phyloP scores from a whole-genome alignment of 768 basidiomycete genomes.

The Dacryopinax spathularia region DNA sequence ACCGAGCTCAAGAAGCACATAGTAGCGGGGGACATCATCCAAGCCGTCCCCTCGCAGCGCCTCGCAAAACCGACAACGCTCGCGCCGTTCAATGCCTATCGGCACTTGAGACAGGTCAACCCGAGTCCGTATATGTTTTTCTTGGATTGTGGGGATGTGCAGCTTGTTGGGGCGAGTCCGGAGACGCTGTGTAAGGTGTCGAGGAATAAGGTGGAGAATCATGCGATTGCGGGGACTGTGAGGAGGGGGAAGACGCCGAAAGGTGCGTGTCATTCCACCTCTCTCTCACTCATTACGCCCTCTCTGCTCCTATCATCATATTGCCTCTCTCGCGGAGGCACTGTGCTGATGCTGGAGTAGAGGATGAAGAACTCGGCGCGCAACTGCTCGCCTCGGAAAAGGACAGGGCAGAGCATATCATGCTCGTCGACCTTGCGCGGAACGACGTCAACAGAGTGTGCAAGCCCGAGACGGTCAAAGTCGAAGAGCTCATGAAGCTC shows the following conservation, averaged over 20 bases:
- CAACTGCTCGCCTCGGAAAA: slow-evolving; percentile 74
- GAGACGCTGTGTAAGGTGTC: slow-evolving; percentile 96
- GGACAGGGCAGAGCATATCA: slow-evolving; percentile 95
- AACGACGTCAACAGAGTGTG: slow-evolving; percentile 98
- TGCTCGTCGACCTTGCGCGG: slow-evolving; percentile 94
- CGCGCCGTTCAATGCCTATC: slow-evolving; percentile 95
- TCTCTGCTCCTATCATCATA: background rate
- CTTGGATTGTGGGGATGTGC: slow-evolving; percentile 80
- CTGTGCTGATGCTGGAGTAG: slow-evolving; percentile 29
- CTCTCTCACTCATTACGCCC: slow-evolving; percentile 7
- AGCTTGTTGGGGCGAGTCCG: slow-evolving; percentile 95
- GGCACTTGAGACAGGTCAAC: slow-evolving; percentile 84
- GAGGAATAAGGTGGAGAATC: slow-evolving; percentile 82
- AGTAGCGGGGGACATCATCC: slow-evolving; percentile 92
- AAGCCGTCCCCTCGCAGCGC: slow-evolving; percentile 93
- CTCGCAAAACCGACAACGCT: slow-evolving; percentile 70
- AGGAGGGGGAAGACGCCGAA: slow-evolving; percentile 71
- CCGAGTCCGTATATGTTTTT: slow-evolving; percentile 99
- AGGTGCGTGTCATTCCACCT: slow-evolving; percentile 37
- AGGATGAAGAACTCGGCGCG: slow-evolving; percentile 69
- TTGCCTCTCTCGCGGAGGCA: background rate
- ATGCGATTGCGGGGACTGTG: slow-evolving; percentile 94
- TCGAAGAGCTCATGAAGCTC: slow-evolving; percentile 84
- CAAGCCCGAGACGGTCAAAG: slow-evolving; percentile 85
- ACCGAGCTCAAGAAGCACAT: slow-evolving; percentile 88